Percentiles rank a stretch among this genome's conserved stretches.
Evolutionary conservation across 495 filamentous ascomycete genomes (phyloP).

Genomic region (Hypoxylon lenormandii): DNA sequence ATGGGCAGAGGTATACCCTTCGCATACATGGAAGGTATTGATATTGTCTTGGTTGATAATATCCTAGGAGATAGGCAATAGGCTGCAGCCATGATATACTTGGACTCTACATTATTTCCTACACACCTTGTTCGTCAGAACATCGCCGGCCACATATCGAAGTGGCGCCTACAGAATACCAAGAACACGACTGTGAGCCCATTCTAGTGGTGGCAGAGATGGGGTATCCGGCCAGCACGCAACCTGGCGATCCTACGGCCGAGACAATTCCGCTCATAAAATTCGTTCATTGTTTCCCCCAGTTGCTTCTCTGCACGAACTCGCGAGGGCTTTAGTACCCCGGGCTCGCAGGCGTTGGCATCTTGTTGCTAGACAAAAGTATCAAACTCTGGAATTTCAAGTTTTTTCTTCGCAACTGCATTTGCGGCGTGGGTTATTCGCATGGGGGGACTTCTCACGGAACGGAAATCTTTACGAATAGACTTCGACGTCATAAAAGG

Average conservation of each 20-base stretch:
- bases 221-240: conserved; percentile 3
- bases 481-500: conserved; percentile 49
- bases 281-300: conserved; percentile 15
- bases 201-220: conserved; percentile 16
- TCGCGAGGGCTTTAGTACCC: conserved; percentile 8
- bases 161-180: conserved; percentile 11
- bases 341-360: conserved; percentile 8
- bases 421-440: conserved; percentile 47
- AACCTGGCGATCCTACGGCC: conserved; percentile 6
- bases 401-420: conserved; percentile 47
- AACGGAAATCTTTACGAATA: conserved; percentile 46
- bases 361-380: conserved; percentile 49
- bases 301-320: conserved; percentile 9
- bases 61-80: conserved; percentile 1
- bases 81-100: conserved; percentile 9
- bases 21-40: background rate
- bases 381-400: conserved; percentile 34
- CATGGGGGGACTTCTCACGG: conserved; percentile 44
- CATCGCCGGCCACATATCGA: conserved; percentile 11
- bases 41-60: conserved; percentile 2
- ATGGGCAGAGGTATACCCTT: conserved; percentile 2
- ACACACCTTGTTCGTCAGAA: conserved; percentile 17
- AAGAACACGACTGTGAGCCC: conserved; percentile 4
- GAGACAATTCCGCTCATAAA: conserved; percentile 5
- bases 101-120: conserved; percentile 7